Conservation (phyloP, 2,329 filamentous ascomycete genomes). For the Curvularia hawaiiensis region DNA sequence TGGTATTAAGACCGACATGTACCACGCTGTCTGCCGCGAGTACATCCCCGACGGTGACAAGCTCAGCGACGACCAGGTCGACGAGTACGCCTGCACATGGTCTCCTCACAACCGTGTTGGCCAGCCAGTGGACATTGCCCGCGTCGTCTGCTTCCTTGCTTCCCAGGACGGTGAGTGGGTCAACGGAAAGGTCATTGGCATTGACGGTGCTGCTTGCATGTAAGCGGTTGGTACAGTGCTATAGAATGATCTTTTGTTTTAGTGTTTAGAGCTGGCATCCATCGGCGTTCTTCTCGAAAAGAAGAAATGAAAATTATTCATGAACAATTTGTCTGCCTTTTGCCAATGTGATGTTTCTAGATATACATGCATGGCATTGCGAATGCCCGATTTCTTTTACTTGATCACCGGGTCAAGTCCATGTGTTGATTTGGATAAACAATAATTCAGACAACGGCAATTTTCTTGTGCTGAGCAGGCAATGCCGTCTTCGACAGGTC, state of each 20-base stretch:
- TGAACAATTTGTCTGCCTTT: not conserved
- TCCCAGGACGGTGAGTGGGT: conserved; percentile 63
- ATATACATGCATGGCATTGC: not conserved
- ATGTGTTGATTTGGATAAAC: too few relatives aligned
- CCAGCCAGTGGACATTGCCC: conserved; percentile 70
- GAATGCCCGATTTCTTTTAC: not conserved
- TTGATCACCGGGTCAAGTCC: too few relatives aligned
- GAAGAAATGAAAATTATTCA: conserved; percentile 8
- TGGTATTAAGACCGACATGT: conserved; percentile 63
- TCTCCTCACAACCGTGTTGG: conserved; percentile 69
- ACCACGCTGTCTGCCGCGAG: conserved; percentile 67
- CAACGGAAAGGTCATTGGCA: conserved; percentile 60
- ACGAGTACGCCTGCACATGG: conserved; percentile 68
- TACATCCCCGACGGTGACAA: conserved; percentile 65
- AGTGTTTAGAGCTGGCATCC: conserved; percentile 13
- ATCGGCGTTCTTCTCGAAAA: conserved; percentile 13
- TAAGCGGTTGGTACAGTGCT: conserved; percentile 26
- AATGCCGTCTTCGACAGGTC: not conserved
- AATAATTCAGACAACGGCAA: too few relatives aligned
- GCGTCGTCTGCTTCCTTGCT: conserved; percentile 66
- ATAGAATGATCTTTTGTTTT: conserved; percentile 7
- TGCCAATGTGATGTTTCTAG: not conserved
- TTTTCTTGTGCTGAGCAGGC: not conserved
- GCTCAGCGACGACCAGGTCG: conserved; percentile 62
- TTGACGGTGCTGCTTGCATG: conserved; percentile 52